These are phyloP conservation scores for Tilletiaria anomala DNA, from an alignment of 1,284 basidiomycete species.

Conservation along the genomic window DNA sequence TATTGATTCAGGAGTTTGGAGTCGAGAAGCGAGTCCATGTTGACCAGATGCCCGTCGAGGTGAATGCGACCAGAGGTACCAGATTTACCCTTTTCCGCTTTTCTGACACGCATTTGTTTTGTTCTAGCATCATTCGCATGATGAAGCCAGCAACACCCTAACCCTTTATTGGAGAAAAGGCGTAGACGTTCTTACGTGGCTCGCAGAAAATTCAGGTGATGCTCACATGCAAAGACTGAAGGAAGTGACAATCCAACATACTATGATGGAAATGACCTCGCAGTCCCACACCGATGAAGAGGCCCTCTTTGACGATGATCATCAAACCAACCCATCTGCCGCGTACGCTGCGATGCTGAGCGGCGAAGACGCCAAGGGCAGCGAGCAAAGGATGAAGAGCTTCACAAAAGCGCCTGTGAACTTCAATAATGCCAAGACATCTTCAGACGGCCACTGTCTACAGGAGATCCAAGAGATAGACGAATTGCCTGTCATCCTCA, in stretches of 20 bases:
- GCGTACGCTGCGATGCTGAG: slow-evolving; percentile 12
- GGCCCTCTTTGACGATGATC: slow-evolving; percentile 29
- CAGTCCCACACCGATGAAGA: slow-evolving; percentile 25
- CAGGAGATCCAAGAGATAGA: slow-evolving; percentile 26
- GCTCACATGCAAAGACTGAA: slow-evolving; percentile 30
- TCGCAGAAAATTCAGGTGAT: slow-evolving; percentile 75
- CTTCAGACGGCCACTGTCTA: slow-evolving; percentile 6
- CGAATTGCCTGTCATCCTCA: slow-evolving; percentile 27
- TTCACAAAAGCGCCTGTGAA: slow-evolving; percentile 11
- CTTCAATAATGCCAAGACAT: slow-evolving; percentile 12
- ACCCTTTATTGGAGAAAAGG: slow-evolving; percentile 55
- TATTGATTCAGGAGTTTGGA: slow-evolving; percentile 78
- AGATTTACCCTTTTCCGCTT: background rate
- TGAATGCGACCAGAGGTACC: too few species aligned
- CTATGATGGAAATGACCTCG: slow-evolving; percentile 25
- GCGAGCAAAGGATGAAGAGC: slow-evolving; percentile 12
- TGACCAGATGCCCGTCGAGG: slow-evolving; percentile 71
- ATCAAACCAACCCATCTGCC: slow-evolving; percentile 3
- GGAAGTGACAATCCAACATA: slow-evolving; percentile 15
- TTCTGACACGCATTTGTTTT: background rate
- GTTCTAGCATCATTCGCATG: slow-evolving; percentile 70
- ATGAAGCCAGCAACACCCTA: slow-evolving; percentile 75
- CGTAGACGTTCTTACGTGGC: slow-evolving; percentile 74
- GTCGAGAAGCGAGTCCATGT: slow-evolving; percentile 97
- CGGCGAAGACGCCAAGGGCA: slow-evolving; percentile 16